A percentile compares a stretch with the other conserved stretches of the same genome.
These are phyloP conservation scores for Massariosphaeria phaeospora DNA, from an alignment of 495 filamentous ascomycete species.

Conservation along the genomic window DNA sequence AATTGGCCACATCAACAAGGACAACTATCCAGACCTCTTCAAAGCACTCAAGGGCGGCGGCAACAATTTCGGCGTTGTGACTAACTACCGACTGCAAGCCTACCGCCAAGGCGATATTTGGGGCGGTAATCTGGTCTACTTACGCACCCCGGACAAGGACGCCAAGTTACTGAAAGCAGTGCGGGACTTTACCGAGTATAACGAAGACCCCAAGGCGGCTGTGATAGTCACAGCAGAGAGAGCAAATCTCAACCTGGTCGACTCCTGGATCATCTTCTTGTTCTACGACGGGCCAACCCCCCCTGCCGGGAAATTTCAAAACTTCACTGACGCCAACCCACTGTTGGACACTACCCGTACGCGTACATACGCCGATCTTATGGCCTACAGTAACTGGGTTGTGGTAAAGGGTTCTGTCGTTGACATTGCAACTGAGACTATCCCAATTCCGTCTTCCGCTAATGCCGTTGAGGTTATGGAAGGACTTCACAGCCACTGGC, in stretches of 20 bases:
- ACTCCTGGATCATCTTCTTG: slow-evolving; percentile 57
- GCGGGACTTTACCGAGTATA: slow-evolving; percentile 31
- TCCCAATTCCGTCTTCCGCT: slow-evolving; percentile 47
- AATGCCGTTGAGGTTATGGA: slow-evolving; percentile 45
- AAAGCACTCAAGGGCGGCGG: slow-evolving; percentile 53
- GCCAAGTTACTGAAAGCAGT: slow-evolving; percentile 23
- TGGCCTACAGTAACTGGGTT: slow-evolving; percentile 35
- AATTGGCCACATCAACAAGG: slow-evolving; percentile 49
- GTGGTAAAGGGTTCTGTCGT: slow-evolving; percentile 44
- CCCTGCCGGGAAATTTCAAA: slow-evolving; percentile 51
- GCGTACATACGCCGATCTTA: slow-evolving; percentile 50
- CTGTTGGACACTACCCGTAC: slow-evolving; percentile 48
- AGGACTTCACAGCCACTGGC: slow-evolving; percentile 51
- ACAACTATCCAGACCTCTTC: slow-evolving; percentile 53
- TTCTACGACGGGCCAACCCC: slow-evolving; percentile 58
- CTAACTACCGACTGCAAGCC: slow-evolving; percentile 32
- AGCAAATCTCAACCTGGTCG: slow-evolving; percentile 40
- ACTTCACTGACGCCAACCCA: slow-evolving; percentile 50
- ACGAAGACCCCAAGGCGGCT: slow-evolving; percentile 23
- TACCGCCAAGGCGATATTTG: slow-evolving; percentile 20
- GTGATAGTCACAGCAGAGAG: slow-evolving; percentile 48
- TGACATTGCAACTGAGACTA: slow-evolving; percentile 55
- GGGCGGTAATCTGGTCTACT: slow-evolving; percentile 27
- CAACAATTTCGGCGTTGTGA: slow-evolving; percentile 55
- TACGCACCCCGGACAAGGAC: slow-evolving; percentile 1